Base-by-base conservation (phyloP, 202 grass and related monocot species). In the Eragrostis tef region DNA sequence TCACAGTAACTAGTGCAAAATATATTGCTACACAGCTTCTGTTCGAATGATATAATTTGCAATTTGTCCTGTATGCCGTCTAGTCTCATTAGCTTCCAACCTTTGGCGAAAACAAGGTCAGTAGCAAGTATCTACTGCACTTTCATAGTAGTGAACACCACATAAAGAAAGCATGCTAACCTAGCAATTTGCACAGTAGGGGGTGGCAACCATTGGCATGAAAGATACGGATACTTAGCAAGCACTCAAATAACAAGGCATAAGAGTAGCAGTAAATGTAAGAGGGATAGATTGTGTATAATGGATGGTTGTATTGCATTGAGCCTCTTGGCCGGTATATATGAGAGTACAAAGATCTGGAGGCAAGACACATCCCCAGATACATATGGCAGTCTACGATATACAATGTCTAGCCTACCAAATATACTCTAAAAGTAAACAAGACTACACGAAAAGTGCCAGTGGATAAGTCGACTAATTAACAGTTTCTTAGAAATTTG, bases 181-280 rank as follows among this genome's bases (percentile, higher is more conserved):
- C 6, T 51, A 19, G 26, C 6, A 79, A 11, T 9, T 11, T 22
- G 19, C 4, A 51, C 52, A 39, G 11, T 6, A 39, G 6, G 61
- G 19, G 17, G 12, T 24, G 29, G 12, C 0, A 39, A 64, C 1
- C 39, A 61, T n/a, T 25, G 17, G 4, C 17, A 29, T 12, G 13
- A 12, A 76, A 64, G 4, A 47, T 47, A 31, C 12, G 12, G 43
- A 42, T 31, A 10, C 2, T 9, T 57, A 19, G 27, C 19, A 49
- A 51, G 24, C 25, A 71, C 45, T 54, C 39, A 73, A 44, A 77
- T 47, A 25, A 27, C 34, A 75, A 19, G 16, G n/a, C n/a, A n/a
- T n/a, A n/a, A n/a, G n/a, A n/a, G n/a, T n/a, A n/a, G n/a, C n/a
- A n/a, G n/a, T n/a, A n/a, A n/a, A n/a, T n/a, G n/a, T n/a, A n/a